Conservation (phyloP, 2,329 filamentous ascomycete genomes). For the Penicillium brasilianum region DNA sequence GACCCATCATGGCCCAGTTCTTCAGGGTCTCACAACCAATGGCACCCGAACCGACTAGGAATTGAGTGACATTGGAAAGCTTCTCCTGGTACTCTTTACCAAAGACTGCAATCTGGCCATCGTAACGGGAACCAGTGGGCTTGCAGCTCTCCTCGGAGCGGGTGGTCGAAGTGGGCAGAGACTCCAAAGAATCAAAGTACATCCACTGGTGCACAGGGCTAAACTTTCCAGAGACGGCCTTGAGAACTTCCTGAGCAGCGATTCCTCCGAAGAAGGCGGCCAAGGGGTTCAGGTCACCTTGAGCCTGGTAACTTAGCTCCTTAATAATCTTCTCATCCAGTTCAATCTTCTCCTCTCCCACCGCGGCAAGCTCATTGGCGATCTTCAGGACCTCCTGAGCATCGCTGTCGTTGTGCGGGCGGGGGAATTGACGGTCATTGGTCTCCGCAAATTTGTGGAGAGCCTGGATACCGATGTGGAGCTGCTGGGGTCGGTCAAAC, state of each 20-base stretch:
- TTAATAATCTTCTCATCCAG: conserved; percentile 90
- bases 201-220: conserved; percentile 94
- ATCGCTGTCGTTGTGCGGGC: conserved; percentile 83
- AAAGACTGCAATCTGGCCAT: conserved; percentile 96
- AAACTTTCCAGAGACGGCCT: conserved; percentile 97
- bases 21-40: conserved; percentile 99
- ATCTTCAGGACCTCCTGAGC: conserved; percentile 77
- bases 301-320: conserved; percentile 93
- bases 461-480: conserved; percentile 91
- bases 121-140: conserved; percentile 83
- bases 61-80: conserved; percentile 85
- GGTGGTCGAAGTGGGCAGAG: conserved; percentile 74
- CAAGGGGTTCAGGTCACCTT: conserved; percentile 87
- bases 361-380: conserved; percentile 72
- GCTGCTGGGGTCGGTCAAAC: conserved; percentile 89
- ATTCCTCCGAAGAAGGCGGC: conserved; percentile 95
- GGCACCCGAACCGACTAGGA: conserved; percentile 93
- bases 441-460: conserved; percentile 81
- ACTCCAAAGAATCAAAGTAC: conserved; percentile 98
- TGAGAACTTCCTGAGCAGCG: conserved; percentile 91
- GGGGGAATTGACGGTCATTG: conserved; percentile 73
- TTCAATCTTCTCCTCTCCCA: conserved; percentile 73
- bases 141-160: conserved; percentile 88
- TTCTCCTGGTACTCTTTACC: conserved; percentile 93
- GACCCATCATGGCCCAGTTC: conserved; percentile 99